phyloP scores from a whole-genome alignment of 225 moss, liverwort and hornwort species.

The Sphagnum contortum region DNA sequence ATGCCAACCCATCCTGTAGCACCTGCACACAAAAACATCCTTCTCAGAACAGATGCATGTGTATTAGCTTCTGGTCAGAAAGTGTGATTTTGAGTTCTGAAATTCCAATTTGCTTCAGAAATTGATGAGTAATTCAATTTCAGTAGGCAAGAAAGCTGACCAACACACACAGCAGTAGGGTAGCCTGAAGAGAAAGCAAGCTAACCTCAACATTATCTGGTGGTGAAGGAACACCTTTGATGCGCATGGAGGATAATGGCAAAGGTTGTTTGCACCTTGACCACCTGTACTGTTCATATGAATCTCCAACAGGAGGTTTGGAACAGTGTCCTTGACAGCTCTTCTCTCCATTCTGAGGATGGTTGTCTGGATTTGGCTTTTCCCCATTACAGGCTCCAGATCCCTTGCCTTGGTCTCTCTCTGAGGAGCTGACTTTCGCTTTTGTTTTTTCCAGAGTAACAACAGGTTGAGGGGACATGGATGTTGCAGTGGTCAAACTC shows the following conservation, averaged over 20 bases:
- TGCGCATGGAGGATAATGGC: slow-evolving; percentile 57
- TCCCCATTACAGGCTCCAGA: slow-evolving; percentile 14
- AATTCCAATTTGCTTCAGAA: no score
- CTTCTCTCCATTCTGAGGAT: slow-evolving; percentile 55
- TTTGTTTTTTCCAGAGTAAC: slow-evolving; percentile 54
- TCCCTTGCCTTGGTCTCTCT: slow-evolving; percentile 8
- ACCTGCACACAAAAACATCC: no score
- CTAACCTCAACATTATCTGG: slow-evolving; percentile 42
- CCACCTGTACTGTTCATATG: slow-evolving; percentile 65
- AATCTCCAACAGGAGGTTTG: slow-evolving; percentile 47
- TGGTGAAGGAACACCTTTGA: slow-evolving; percentile 82
- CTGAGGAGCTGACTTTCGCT: slow-evolving; percentile 6
- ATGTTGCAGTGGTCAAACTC: slow-evolving; percentile 40
- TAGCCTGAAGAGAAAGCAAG: no score
- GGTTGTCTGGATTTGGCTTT: slow-evolving; percentile 6
- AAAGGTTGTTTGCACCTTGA: slow-evolving; percentile 68
- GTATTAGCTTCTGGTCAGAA: no score
- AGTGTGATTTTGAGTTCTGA: no score
- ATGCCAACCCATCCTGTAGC: no score
- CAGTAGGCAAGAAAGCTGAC: no score
- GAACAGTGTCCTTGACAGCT: slow-evolving; percentile 29
- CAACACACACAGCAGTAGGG: no score
- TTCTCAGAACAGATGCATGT: no score
- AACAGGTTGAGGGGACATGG: slow-evolving; percentile 22
- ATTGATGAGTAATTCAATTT: no score